Percentiles rank a stretch among this genome's conserved stretches.
phyloP scores from a whole-genome alignment of 495 filamentous ascomycete genomes.

The Hypoxylon subgilvum region DNA sequence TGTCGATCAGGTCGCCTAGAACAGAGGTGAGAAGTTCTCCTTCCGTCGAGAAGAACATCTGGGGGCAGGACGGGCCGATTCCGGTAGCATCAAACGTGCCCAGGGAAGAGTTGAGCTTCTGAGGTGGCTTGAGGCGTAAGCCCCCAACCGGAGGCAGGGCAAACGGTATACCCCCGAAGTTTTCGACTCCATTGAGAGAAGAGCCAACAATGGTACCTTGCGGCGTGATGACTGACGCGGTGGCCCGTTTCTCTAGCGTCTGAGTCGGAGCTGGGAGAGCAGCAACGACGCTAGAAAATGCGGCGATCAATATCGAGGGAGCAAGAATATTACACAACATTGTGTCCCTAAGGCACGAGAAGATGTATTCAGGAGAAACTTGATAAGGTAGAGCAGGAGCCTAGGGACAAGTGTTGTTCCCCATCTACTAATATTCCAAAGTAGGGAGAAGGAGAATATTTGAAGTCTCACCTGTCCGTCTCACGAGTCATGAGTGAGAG shows the following conservation, averaged over 20 bases:
- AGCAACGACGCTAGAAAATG: conserved; percentile 38
- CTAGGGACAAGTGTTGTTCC: neutral
- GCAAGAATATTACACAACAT: conserved; percentile 35
- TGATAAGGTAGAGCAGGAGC: neutral
- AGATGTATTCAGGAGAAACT: neutral
- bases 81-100: conserved; percentile 60
- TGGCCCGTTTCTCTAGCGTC: conserved; percentile 48
- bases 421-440: neutral
- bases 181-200: conserved; percentile 45
- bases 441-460: neutral
- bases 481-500: neutral
- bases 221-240: conserved; percentile 54
- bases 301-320: conserved; percentile 34
- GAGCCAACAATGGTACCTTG: conserved; percentile 60
- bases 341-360: conserved; percentile 5
- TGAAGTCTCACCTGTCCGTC: neutral
- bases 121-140: conserved; percentile 52
- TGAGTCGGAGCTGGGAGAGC: conserved; percentile 41
- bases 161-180: conserved; percentile 58
- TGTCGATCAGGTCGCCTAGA: conserved; percentile 58
- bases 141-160: conserved; percentile 52
- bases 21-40: conserved; percentile 53
- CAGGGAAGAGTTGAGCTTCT: conserved; percentile 48
- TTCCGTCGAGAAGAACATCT: conserved; percentile 59
- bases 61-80: conserved; percentile 59